A percentile compares a stretch with the other conserved stretches of the same genome.
Evolutionary conservation across 2,329 filamentous ascomycete species (phyloP).

Genomic region (Endocalyx cinctus): DNA sequence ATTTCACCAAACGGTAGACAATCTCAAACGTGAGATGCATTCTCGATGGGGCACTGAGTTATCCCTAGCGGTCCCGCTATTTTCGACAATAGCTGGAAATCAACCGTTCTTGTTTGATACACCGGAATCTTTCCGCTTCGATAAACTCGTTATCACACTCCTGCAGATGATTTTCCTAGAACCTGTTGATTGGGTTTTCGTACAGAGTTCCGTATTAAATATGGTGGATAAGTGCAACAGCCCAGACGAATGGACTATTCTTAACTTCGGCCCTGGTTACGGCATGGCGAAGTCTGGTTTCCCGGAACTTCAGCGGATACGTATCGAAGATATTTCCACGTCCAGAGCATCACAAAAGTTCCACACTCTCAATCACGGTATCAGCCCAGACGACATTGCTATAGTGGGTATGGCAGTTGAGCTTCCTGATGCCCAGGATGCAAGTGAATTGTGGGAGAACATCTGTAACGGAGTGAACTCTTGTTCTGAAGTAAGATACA

Average conservation of each 20-base stretch:
- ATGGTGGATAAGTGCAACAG: background rate
- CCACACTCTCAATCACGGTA: background rate
- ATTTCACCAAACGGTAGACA: constrained; percentile 4
- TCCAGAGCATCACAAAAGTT: background rate
- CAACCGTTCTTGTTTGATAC: background rate
- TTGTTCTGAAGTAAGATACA: constrained; percentile 7
- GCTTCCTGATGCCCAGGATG: constrained; percentile 8
- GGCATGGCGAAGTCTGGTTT: constrained; percentile 8
- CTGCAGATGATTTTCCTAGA: constrained; percentile 11
- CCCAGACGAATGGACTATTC: constrained; percentile 4
- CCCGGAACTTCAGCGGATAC: constrained; percentile 1
- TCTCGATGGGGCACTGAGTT: constrained; percentile 1
- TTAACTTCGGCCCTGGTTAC: constrained; percentile 8
- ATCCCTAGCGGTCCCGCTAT: background rate
- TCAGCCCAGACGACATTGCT: constrained; percentile 9
- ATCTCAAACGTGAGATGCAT: constrained; percentile 1
- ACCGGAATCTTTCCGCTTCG: no score
- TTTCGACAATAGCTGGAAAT: background rate
- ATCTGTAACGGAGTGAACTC: constrained; percentile 10
- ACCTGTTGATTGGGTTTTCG: constrained; percentile 9
- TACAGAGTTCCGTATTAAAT: constrained; percentile 7
- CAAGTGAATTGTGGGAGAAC: constrained; percentile 9
- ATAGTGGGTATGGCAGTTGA: constrained; percentile 12
- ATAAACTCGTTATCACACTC: constrained; percentile 1
- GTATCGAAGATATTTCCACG: constrained; percentile 8